A percentile compares a stretch with the other conserved stretches of the same genome.
Evolutionary conservation across 2,329 filamentous ascomycete species (phyloP).

Genomic region (Capronia epimyces): DNA sequence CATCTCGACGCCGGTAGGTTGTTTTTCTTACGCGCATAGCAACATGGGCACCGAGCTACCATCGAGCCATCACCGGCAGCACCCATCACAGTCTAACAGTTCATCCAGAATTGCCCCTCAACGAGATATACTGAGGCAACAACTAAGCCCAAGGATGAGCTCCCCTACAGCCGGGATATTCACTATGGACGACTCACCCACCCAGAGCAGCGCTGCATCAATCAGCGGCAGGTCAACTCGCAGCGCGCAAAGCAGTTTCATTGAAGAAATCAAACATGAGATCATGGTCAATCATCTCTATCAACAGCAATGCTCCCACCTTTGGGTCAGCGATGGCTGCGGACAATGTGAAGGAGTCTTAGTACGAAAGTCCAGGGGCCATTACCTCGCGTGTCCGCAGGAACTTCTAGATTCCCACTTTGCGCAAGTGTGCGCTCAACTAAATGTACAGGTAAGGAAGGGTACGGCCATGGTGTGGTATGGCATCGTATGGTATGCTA

Average conservation of each 20-base stretch:
- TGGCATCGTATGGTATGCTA: not conserved
- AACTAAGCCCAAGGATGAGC: not conserved
- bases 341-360: conserved; percentile 68
- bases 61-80: not conserved
- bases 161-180: not conserved
- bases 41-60: not conserved
- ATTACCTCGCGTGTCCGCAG: conserved; percentile 69
- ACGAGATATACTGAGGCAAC: not conserved
- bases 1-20: too few species aligned
- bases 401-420: conserved; percentile 59
- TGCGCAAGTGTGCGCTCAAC: conserved; percentile 58
- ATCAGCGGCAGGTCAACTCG: conserved; percentile 36
- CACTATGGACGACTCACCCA: conserved; percentile 31
- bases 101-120: not conserved
- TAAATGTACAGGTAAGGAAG: conserved; percentile 63
- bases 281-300: conserved; percentile 80
- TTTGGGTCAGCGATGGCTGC: conserved; percentile 67
- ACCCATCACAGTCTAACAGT: not conserved
- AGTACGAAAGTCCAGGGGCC: conserved; percentile 60
- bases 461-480: conserved; percentile 44
- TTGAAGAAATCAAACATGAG: conserved; percentile 72
- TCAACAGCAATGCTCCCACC: conserved; percentile 68
- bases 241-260: conserved; percentile 50
- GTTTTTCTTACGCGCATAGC: too few species aligned
- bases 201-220: conserved; percentile 50